A percentile compares a stretch with the other conserved stretches of the same genome.
These are phyloP conservation scores for Yamadazyma atlantica DNA, from an alignment of 1,139 yeast genomes.

Conservation along the genomic window DNA sequence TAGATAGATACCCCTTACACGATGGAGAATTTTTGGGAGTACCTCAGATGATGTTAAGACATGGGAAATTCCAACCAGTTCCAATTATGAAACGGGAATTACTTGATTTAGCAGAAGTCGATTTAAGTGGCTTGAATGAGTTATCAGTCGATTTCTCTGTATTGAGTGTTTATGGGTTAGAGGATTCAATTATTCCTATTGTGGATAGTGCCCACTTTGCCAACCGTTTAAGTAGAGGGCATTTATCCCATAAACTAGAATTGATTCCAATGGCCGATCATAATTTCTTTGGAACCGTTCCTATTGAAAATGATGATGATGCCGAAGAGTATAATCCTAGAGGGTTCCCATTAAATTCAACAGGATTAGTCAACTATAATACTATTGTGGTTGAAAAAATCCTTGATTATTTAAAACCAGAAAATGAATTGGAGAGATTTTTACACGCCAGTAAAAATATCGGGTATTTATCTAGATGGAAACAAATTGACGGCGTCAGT, in stretches of 20 bases:
- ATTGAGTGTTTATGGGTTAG: constrained; percentile 68
- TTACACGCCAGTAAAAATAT: constrained; percentile 34
- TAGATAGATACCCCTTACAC: constrained; percentile 31
- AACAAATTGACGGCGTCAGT: constrained; percentile 60
- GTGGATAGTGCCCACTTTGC: constrained; percentile 62
- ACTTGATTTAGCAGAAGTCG: constrained; percentile 50
- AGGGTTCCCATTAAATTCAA: constrained; percentile 43
- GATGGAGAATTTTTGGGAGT: constrained; percentile 18
- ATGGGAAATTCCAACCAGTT: constrained; percentile 45
- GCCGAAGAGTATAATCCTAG: constrained; percentile 34
- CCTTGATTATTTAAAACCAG: constrained; percentile 51
- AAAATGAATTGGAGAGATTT: constrained; percentile 54
- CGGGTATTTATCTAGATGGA: constrained; percentile 54
- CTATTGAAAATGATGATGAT: constrained; percentile 30
- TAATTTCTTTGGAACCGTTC: constrained; percentile 60
- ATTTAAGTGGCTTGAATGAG: constrained; percentile 40
- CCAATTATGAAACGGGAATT: constrained; percentile 55
- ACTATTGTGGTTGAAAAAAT: constrained; percentile 53
- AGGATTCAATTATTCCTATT: constrained; percentile 65
- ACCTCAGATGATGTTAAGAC: constrained; percentile 40
- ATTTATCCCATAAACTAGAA: constrained; percentile 52
- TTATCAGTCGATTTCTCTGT: constrained; percentile 53
- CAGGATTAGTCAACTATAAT: constrained; percentile 55
- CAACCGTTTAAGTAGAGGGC: constrained; percentile 52
- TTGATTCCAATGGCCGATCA: constrained; percentile 76